Evolutionary conservation across 2,329 filamentous ascomycete species (phyloP), one percentile per base, ranked within the genome.

Genomic region (Fusarium palustre): DNA sequence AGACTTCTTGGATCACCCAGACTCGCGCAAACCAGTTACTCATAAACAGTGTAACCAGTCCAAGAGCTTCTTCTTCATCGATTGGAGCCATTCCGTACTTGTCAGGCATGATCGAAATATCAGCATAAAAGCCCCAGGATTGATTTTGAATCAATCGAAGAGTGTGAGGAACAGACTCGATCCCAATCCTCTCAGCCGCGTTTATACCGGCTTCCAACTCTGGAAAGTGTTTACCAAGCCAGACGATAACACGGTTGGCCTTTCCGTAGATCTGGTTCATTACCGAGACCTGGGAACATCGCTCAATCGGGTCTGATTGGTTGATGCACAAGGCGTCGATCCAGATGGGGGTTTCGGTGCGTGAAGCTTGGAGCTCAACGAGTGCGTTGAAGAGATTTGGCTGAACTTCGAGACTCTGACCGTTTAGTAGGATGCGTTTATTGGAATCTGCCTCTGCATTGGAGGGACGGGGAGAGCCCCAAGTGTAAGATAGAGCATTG

Each of bases 191-290:
- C 1, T 25, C 49, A 5, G 31, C 60, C 11, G 31, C 36, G 25
- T 13, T 64, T 2, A 64, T 13, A 0, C 60, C 60, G 0, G n/a
- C 13, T 15, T 57, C 42, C 3, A 63, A 7, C 2, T 63, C 58
- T 0, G 31, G 8, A 0, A 48, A 30, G 1, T 42, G 1, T 0
- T n/a, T 56, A 12, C 58, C 60, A 6, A 63, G 20, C 60, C 60
- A 63, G 1, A 63, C 60, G 1, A 63, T 34, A 1, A 63, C 60
- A 1, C 49, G 36, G 0, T 11, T 13, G 2, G 58, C 48, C 0
- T 63, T 56, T 15, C 58, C 60, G 6, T 63, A 63, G 2, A 63
- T 63, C 3, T 56, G 58, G 1, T 63, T 56, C 60, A 63, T 63
- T 0, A 63, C 48, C 0, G 60, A 63, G 7, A 63, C 60, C 3